These are phyloP conservation scores for Clathrospora elynae DNA, from an alignment of 2,329 filamentous ascomycete species.

Conservation along the genomic window DNA sequence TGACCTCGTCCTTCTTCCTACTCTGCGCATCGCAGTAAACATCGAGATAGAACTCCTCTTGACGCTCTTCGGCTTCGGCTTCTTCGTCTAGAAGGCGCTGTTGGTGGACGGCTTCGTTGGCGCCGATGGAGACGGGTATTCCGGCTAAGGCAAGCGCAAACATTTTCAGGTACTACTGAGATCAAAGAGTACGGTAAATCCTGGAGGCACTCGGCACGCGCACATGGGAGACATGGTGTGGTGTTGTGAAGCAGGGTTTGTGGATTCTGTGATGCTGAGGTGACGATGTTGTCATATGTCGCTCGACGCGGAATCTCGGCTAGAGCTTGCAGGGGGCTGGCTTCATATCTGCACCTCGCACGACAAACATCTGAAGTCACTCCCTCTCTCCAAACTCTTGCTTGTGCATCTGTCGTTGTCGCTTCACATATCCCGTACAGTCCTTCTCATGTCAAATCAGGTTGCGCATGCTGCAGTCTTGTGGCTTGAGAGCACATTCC, in stretches of 20 bases:
- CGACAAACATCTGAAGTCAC: neutral
- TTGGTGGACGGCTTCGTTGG: constrained; percentile 57
- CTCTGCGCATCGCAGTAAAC: constrained; percentile 51
- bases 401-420: neutral
- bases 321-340: constrained; percentile 3
- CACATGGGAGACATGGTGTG: constrained; percentile 10
- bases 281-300: constrained; percentile 34
- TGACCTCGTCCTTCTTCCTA: constrained; percentile 47
- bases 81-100: constrained; percentile 56
- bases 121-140: constrained; percentile 55
- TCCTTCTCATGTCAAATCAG: neutral
- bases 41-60: constrained; percentile 58
- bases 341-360: no score
- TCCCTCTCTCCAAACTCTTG: no score
- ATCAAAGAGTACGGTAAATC: neutral
- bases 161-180: constrained; percentile 12
- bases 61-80: constrained; percentile 54
- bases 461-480: neutral
- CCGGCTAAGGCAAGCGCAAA: constrained; percentile 47
- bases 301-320: constrained; percentile 15
- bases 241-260: constrained; percentile 18
- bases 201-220: neutral
- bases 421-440: neutral
- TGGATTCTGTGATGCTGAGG: constrained; percentile 14
- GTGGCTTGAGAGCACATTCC: neutral